Evolutionary conservation across 1,139 yeast species (phyloP), one percentile per base, ranked within the genome.

Genomic region (Taphrina flavorubra): DNA sequence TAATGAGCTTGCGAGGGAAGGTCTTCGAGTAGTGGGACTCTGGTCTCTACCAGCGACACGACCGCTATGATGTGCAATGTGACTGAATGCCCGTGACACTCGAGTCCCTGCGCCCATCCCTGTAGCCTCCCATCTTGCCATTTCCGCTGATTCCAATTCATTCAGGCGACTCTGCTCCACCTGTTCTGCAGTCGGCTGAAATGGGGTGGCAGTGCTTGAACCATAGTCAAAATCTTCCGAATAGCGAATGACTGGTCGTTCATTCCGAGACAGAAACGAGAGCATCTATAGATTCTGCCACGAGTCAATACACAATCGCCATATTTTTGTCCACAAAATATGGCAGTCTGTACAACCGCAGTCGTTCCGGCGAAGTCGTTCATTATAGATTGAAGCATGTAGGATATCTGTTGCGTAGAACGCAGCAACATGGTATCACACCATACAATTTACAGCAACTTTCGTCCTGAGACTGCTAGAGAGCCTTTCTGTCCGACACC

Each of bases 141-240:
- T 51, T 8, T 36, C 66, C 10, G 36, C 13, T 8, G 66, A 62
- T 42, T 62, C 66, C 16, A 62, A 55, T 10, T 16, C 47, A 34
- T 62, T 62, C 42, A 49, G 40, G 6, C 66, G 66, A 51, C 59
- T 51, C 42, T 62, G 66, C 16, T 53, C 66, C 7, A 62, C 58
- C 20, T 51, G 46, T 14, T 25, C 59, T 6, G 58, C 51, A 39
- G 66, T 39, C 6, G 66, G 66, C 20, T 34, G 40, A 36, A 53
- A 53, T 6, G 42, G 40, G 1, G 53, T 49, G 53, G 53, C 20
- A 11, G 31, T 25, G 36, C 18, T 49, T 49, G 36, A 6, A 20
- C n/a, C 36, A 20, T 31, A 49, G 53, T 49, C 36, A 49, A 8
- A 4, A 11, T 49, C 53, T 44, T 44, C 16, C n/a, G 47, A 44